A percentile compares a stretch with the other conserved stretches of the same genome.
Evolutionary conservation across 1,284 basidiomycete genomes (phyloP).

Genomic region (Ustilago vetiveriae): DNA sequence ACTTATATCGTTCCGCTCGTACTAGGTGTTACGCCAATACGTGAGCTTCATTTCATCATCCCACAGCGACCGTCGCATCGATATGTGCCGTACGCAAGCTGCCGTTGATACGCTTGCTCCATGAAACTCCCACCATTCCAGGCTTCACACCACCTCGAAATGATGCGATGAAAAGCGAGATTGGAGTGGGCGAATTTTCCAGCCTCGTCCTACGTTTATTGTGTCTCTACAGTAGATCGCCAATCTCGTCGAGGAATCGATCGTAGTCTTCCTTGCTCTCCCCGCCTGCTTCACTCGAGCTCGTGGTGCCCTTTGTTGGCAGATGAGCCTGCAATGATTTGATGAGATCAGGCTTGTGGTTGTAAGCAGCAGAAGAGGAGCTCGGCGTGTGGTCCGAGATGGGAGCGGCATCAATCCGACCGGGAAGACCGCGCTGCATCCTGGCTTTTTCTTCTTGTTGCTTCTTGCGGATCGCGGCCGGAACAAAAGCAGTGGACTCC

Average conservation of each 20-base stretch:
- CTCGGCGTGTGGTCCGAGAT: conserved; percentile 18
- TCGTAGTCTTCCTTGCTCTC: conserved; percentile 32
- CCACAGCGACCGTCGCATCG: conserved; percentile 1
- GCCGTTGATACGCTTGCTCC: conserved; percentile 2
- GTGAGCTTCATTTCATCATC: conserved; percentile 1
- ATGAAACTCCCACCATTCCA: conserved; percentile 3
- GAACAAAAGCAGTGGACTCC: conserved; percentile 63
- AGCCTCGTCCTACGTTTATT: too few species aligned
- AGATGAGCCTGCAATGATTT: conserved; percentile 34
- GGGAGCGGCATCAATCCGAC: conserved; percentile 52
- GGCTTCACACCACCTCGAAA: too few species aligned
- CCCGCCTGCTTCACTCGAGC: neutral
- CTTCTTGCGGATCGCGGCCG: conserved; percentile 57
- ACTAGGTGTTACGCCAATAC: too few species aligned
- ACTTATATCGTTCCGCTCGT: too few species aligned
- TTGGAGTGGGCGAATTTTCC: too few species aligned
- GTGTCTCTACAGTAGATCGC: conserved; percentile 31
- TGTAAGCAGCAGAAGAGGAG: conserved; percentile 5
- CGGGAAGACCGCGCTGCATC: conserved; percentile 48
- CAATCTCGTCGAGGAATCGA: conserved; percentile 39
- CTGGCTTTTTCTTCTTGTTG: conserved; percentile 47
- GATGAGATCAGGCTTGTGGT: conserved; percentile 25
- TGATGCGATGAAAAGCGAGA: neutral
- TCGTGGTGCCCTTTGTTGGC: conserved; percentile 3
- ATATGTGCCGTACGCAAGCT: neutral